Evolutionary conservation across 805 yeast species (phyloP).

Genomic region (Limtongozyma cylindracea): DNA sequence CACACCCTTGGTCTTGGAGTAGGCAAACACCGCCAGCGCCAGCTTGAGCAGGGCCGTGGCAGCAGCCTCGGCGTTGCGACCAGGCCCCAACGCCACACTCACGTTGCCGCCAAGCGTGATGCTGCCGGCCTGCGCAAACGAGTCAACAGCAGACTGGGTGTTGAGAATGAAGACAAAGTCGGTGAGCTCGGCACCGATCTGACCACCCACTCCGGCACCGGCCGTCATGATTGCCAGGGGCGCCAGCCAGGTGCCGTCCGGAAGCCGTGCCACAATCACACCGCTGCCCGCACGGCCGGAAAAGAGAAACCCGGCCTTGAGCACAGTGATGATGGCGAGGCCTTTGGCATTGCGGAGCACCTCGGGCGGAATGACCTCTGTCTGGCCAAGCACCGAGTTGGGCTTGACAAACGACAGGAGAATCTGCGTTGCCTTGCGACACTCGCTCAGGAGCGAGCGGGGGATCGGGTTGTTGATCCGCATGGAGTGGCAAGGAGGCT

Average conservation of each 20-base stretch:
- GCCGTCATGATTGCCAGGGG: slow-evolving; percentile 91
- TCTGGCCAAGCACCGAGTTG: slow-evolving; percentile 78
- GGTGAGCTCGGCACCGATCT: slow-evolving; percentile 87
- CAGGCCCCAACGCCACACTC: slow-evolving; percentile 95
- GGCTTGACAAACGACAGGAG: slow-evolving; percentile 83
- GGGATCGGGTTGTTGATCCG: slow-evolving; percentile 86
- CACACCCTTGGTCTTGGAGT: slow-evolving; percentile 87
- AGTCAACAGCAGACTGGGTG: slow-evolving; percentile 67
- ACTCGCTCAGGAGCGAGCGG: slow-evolving; percentile 64
- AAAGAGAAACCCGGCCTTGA: slow-evolving; percentile 88
- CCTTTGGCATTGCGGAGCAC: slow-evolving; percentile 81
- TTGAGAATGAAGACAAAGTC: slow-evolving; percentile 89
- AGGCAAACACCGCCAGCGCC: slow-evolving; percentile 79
- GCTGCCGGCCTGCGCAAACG: slow-evolving; percentile 86
- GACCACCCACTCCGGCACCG: slow-evolving; percentile 98
- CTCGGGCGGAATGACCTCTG: slow-evolving; percentile 71
- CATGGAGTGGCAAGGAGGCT: slow-evolving; percentile 5
- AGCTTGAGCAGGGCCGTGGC: slow-evolving; percentile 76
- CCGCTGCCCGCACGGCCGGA: slow-evolving; percentile 98
- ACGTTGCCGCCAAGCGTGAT: slow-evolving; percentile 88
- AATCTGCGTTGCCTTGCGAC: slow-evolving; percentile 84
- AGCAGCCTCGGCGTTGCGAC: slow-evolving; percentile 93
- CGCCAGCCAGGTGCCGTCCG: slow-evolving; percentile 94
- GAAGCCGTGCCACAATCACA: slow-evolving; percentile 75
- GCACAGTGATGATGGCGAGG: slow-evolving; percentile 73